These are phyloP conservation scores for Aaosphaeria pasadenensis DNA, from an alignment of 2,329 filamentous ascomycete genomes.

Conservation along the genomic window DNA sequence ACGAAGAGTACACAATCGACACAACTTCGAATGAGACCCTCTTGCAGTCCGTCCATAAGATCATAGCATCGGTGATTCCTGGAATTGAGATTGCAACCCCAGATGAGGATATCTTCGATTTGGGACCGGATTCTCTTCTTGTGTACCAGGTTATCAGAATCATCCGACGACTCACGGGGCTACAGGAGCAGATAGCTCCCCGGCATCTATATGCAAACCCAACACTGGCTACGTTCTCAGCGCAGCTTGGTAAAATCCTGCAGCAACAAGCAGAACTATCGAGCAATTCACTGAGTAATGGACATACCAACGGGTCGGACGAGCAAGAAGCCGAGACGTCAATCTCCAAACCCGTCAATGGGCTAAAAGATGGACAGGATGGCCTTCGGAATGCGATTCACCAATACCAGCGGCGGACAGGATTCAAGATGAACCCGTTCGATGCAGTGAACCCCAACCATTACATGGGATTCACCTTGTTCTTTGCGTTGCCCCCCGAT, in stretches of 20 bases:
- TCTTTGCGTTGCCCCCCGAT: conserved; percentile 29
- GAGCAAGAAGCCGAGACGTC: background rate
- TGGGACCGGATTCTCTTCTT: conserved; percentile 33
- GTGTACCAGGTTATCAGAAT: conserved; percentile 26
- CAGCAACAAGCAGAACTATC: conserved; percentile 6
- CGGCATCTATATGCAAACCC: conserved; percentile 37
- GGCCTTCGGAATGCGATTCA: conserved; percentile 3
- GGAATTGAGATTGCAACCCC: conserved; percentile 6
- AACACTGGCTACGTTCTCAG: conserved; percentile 20
- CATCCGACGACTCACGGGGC: conserved; percentile 25
- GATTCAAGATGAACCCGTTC: conserved; percentile 29
- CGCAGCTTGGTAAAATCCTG: conserved; percentile 12
- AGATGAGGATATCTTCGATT: conserved; percentile 30
- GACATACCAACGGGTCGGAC: too few species aligned
- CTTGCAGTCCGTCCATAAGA: conserved; percentile 3
- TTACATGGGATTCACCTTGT: conserved; percentile 33
- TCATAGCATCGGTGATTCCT: conserved; percentile 9
- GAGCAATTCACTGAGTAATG: too few species aligned
- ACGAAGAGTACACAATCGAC: conserved; percentile 3
- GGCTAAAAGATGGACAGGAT: too few species aligned
- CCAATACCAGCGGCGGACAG: conserved; percentile 18
- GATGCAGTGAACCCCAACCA: conserved; percentile 29
- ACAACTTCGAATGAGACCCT: conserved; percentile 6
- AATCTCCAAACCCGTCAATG: too few species aligned
- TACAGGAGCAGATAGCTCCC: conserved; percentile 28